A percentile compares a stretch with the other conserved stretches of the same genome.
phyloP scores from a whole-genome alignment of 768 basidiomycete genomes.

The Suillus brevipes region DNA sequence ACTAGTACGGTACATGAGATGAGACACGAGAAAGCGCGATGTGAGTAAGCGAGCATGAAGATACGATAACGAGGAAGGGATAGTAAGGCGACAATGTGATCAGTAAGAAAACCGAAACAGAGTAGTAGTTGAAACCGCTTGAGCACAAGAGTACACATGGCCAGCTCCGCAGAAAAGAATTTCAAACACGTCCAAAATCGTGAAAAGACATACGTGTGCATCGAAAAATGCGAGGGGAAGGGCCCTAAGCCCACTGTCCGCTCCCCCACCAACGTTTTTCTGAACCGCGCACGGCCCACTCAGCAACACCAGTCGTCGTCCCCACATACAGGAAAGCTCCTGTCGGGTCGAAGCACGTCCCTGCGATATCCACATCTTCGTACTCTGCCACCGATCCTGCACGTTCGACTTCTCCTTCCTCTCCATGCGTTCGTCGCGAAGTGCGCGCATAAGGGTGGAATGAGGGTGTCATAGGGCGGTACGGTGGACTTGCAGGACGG shows the following conservation, averaged over 20 bases:
- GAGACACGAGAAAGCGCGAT: neutral
- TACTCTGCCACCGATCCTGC: neutral
- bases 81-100: neutral
- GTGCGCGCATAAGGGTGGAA: constrained; percentile 2
- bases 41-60: neutral
- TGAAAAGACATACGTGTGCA: neutral
- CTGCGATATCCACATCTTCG: constrained; percentile 56
- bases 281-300: constrained; percentile 73
- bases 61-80: neutral
- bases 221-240: neutral
- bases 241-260: constrained; percentile 37
- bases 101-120: neutral
- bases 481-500: neutral
- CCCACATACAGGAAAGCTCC: constrained; percentile 72
- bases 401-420: constrained; percentile 2
- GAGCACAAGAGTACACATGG: neutral
- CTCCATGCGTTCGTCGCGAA: neutral
- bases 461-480: neutral
- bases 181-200: neutral
- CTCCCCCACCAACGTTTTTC: constrained; percentile 75
- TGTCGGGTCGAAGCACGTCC: constrained; percentile 70
- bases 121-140: neutral
- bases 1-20: constrained; percentile 6
- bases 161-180: neutral
- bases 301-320: constrained; percentile 62